Conservation (phyloP, 2,329 filamentous ascomycete species). For the Trichophyton mentagrophytes region DNA sequence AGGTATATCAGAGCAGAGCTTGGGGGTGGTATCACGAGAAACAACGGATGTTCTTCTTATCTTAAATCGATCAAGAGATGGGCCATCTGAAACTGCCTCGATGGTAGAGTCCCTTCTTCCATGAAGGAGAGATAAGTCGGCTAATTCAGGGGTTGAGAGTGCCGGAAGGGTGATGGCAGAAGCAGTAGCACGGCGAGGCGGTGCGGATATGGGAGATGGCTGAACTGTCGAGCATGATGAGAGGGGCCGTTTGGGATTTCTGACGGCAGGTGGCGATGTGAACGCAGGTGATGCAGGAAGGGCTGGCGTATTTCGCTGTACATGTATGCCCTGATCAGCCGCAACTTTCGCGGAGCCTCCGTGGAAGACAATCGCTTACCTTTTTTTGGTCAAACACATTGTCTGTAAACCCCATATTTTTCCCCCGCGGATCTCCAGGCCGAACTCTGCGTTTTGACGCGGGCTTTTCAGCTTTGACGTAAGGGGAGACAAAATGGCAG, state of each 20-base stretch:
- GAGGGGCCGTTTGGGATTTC: slow-evolving; percentile 10
- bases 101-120: not conserved
- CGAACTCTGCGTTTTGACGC: slow-evolving; percentile 22
- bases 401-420: slow-evolving; percentile 25
- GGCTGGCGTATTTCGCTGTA: slow-evolving; percentile 10
- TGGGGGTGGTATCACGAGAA: not conserved
- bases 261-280: slow-evolving; percentile 5
- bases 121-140: not conserved
- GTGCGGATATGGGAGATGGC: not conserved
- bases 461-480: slow-evolving; percentile 25
- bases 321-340: slow-evolving; percentile 2
- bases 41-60: slow-evolving; percentile 2
- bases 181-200: not conserved
- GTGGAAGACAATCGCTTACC: slow-evolving; percentile 12
- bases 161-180: not conserved
- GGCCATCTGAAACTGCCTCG: not conserved
- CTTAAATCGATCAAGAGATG: slow-evolving; percentile 1
- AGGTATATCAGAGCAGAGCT: not conserved
- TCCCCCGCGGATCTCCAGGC: slow-evolving; percentile 22
- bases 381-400: slow-evolving; percentile 28
- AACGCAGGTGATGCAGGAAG: slow-evolving; percentile 4
- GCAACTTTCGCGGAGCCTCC: not conserved
- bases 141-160: slow-evolving; percentile 5
- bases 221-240: slow-evolving; percentile 2
- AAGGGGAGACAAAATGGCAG: slow-evolving; percentile 24